Evolutionary conservation across 140 eudicot species (phyloP).

Genomic region (Bidens hawaiensis): DNA sequence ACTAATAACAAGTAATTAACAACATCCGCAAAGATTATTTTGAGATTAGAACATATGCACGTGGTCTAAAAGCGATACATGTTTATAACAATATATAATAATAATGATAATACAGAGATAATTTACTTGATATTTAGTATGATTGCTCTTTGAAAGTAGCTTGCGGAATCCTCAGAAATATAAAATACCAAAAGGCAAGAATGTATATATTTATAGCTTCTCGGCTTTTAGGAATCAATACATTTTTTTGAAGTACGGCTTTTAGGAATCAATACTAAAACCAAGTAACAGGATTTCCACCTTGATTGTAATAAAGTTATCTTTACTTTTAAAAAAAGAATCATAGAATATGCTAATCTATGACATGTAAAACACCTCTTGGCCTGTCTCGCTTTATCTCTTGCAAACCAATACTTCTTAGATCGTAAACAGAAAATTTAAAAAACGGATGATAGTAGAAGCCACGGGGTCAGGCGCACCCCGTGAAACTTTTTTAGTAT

Average conservation of each 20-base stretch:
- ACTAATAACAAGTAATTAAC: neutral
- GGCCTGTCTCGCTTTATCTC: too few species aligned
- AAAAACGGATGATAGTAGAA: too few species aligned
- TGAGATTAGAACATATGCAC: neutral
- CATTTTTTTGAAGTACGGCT: too few species aligned
- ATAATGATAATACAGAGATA: neutral
- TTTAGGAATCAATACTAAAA: conserved; percentile 21
- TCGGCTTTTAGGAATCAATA: conserved; percentile 13
- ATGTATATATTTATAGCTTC: conserved; percentile 9
- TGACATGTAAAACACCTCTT: neutral
- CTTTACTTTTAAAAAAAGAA: conserved; percentile 15
- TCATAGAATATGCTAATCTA: conserved; percentile 14
- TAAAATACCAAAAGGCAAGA: neutral
- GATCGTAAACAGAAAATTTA: too few species aligned
- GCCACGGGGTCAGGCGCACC: too few species aligned
- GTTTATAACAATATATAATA: neutral
- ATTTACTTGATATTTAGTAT: neutral
- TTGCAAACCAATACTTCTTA: too few species aligned
- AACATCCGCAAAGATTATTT: neutral
- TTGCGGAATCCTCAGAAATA: conserved; percentile 6
- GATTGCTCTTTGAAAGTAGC: conserved; percentile 8
- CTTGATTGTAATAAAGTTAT: neutral
- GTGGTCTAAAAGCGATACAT: neutral
- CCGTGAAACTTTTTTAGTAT: too few species aligned
- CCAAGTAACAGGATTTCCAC: conserved; percentile 20